Evolutionary conservation across 2,329 filamentous ascomycete species (phyloP).

Genomic region (Pseudovirgaria hyperparasitica): DNA sequence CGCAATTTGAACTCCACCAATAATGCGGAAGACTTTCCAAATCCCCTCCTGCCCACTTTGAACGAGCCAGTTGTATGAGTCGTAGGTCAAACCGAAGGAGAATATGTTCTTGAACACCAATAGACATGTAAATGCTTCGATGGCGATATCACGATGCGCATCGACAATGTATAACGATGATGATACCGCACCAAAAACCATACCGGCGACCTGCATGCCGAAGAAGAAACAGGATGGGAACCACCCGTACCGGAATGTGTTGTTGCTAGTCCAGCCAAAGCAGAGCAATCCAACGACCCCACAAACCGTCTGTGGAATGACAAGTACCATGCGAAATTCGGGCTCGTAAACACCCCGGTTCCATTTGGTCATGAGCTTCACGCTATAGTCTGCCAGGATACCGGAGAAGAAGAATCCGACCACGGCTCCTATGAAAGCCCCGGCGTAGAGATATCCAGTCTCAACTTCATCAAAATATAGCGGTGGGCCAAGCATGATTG

Average conservation of each 20-base stretch:
- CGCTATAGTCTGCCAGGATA: constrained; percentile 58
- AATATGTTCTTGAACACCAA: constrained; percentile 94
- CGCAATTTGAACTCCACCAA: constrained; percentile 65
- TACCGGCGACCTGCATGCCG: constrained; percentile 69
- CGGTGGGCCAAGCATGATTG: constrained; percentile 68
- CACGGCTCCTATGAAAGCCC: constrained; percentile 73
- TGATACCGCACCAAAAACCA: constrained; percentile 83
- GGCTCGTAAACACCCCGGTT: constrained; percentile 83
- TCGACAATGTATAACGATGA: constrained; percentile 84
- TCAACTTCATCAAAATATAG: constrained; percentile 70
- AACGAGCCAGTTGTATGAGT: constrained; percentile 73
- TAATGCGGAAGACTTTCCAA: constrained; percentile 54
- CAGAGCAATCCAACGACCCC: constrained; percentile 71
- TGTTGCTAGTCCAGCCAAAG: constrained; percentile 61
- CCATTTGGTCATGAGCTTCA: constrained; percentile 53
- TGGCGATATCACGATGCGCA: constrained; percentile 76
- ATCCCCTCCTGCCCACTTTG: constrained; percentile 40
- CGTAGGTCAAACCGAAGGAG: constrained; percentile 72
- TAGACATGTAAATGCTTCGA: constrained; percentile 82
- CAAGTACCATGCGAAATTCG: constrained; percentile 74
- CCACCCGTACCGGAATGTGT: constrained; percentile 53
- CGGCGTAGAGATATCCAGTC: constrained; percentile 82
- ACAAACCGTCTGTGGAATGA: constrained; percentile 69
- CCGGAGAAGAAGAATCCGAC: constrained; percentile 67
- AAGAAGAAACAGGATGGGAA: constrained; percentile 71